Base-by-base conservation (phyloP, 169 alveolate species). In the Eimeria acervulina region DNA sequence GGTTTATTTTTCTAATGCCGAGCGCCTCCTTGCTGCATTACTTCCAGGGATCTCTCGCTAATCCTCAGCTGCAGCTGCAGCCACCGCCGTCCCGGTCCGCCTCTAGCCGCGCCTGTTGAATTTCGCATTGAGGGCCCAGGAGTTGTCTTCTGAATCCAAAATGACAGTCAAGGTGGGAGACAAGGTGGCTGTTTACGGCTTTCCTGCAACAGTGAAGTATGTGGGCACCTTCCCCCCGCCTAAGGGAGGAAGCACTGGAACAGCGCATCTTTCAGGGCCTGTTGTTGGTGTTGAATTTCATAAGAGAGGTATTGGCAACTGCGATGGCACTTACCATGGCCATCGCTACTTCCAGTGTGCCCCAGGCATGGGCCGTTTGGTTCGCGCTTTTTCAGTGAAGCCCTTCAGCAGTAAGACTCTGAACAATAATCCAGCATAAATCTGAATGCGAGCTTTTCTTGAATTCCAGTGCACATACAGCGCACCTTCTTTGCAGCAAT, bases 271-370 rank as follows among this genome's bases (percentile, higher is more conserved):
- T 31, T 63, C 95, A 23, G 91, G 81, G 12, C 61, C 83, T 12
- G 63, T 28, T 31, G 70, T 51, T n/a, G 95, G 95, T n/a, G 83
- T 91, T 19, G 95, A 91, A 78, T 91, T 91, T 44, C 61, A 42
- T 66, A 44, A n/a, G n/a, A 72, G 83, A 36, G 68, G 76, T 15
- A 38, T 52, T 2, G 95, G 95, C 2, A 89, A 91, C 21, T 72
- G 70, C 33, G 95, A 91, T 40, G 95, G 95, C 74, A 52, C 95
- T 38, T 83, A 72, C 59, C 90, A 91, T 38, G 95, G 95, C n/a
- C 68, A 91, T 42, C 76, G 91, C 2, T 91, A 52, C 31, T 91
- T 91, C 42, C 90, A 52, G 78, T 91, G 95, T 78, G 76, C 84
- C n/a, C 95, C 91, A 15, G 83, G 90, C 44, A 36, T 38, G 81